These are phyloP conservation scores for Phaeotremella skinneri DNA, from an alignment of 768 basidiomycete species.

Conservation along the genomic window DNA sequence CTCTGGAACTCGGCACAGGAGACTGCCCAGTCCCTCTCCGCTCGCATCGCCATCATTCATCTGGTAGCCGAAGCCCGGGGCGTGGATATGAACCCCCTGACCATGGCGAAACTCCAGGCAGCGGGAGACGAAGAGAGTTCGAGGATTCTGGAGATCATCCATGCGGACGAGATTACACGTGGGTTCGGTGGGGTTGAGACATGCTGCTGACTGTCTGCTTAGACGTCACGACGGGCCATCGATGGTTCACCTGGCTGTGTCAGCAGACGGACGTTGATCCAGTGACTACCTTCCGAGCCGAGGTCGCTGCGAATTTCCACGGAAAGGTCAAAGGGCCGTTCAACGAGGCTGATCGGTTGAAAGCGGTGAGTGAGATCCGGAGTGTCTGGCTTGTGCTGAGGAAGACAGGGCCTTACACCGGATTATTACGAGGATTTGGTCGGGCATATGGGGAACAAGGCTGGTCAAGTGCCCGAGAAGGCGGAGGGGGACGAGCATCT, in stretches of 20 bases:
- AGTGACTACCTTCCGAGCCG: constrained; percentile 64
- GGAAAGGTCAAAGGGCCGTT: constrained; percentile 71
- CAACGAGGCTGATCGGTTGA: constrained; percentile 68
- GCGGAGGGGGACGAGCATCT: constrained; percentile 31
- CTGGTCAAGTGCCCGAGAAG: not conserved
- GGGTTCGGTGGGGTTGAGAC: too few relatives aligned
- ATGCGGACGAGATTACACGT: constrained; percentile 69
- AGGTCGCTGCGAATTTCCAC: constrained; percentile 67
- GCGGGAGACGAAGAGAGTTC: constrained; percentile 68
- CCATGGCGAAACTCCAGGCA: constrained; percentile 68
- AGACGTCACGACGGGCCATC: constrained; percentile 76
- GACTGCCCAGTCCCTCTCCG: constrained; percentile 65
- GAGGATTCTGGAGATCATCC: constrained; percentile 68
- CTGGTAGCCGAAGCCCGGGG: constrained; percentile 82
- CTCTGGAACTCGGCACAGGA: constrained; percentile 75
- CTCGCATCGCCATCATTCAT: constrained; percentile 77
- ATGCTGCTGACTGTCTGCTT: constrained; percentile 36
- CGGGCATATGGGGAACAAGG: constrained; percentile 51
- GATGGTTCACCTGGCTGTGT: constrained; percentile 73
- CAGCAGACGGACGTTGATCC: constrained; percentile 56
- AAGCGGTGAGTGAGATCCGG: constrained; percentile 55
- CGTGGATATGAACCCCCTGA: constrained; percentile 76
- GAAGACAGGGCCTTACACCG: constrained; percentile 57
- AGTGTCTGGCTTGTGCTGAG: not conserved
- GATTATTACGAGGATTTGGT: constrained; percentile 71